A percentile compares a stretch with the other conserved stretches of the same genome.
phyloP scores from a whole-genome alignment of 257 asterid species.

The Solanum chmielewskii region DNA sequence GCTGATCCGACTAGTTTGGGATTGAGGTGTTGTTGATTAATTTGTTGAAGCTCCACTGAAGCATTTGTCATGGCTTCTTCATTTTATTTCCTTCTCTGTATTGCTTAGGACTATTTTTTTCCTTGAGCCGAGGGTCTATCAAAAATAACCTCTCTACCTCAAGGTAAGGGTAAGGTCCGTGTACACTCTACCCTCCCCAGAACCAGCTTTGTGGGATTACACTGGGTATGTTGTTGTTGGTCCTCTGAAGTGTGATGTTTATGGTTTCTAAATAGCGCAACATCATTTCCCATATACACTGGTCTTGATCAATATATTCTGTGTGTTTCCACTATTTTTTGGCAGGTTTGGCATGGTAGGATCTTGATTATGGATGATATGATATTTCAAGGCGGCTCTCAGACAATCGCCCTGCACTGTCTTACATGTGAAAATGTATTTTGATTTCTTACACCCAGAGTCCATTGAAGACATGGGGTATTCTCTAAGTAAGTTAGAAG shows the following conservation, averaged over 20 bases:
- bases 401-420: neutral
- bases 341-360: conserved; percentile 1
- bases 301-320: neutral
- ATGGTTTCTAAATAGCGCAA: neutral
- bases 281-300: neutral
- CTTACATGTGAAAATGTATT: neutral
- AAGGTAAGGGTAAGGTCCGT: neutral
- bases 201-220: neutral
- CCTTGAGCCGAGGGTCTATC: neutral
- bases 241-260: neutral
- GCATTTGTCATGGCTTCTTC: neutral
- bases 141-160: neutral
- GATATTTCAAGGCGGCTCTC: neutral
- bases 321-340: neutral
- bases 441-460: conserved; percentile 11
- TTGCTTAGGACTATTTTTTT: neutral
- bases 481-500: conserved; percentile 55
- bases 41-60: neutral
- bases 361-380: conserved; percentile 1
- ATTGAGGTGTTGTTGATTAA: neutral
- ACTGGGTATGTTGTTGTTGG: neutral
- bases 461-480: conserved; percentile 43
- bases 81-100: neutral
- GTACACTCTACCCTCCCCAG: neutral
- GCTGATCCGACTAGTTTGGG: neutral